phyloP scores from a whole-genome alignment of 116 monocot genomes.

The Phalaenopsis hybrid region DNA sequence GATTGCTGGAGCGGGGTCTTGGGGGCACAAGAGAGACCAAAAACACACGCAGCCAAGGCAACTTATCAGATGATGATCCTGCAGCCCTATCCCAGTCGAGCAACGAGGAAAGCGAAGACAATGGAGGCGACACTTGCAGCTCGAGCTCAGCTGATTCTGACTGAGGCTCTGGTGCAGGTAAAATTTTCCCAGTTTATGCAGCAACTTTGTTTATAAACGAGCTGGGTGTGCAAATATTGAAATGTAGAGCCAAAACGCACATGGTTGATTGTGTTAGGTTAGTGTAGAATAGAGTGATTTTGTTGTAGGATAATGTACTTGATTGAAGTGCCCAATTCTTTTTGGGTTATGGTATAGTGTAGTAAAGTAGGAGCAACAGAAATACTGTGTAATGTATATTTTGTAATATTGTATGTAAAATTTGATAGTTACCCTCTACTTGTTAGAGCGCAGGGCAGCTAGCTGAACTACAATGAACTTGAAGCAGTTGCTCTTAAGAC shows the following conservation, averaged over 20 bases:
- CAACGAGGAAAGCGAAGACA: slow-evolving; percentile 45
- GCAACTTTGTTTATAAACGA: background rate
- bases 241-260: background rate
- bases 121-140: slow-evolving; percentile 17
- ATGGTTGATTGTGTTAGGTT: background rate
- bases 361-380: background rate
- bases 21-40: slow-evolving; percentile 19
- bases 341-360: background rate
- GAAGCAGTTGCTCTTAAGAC: no score
- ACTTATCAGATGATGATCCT: slow-evolving; percentile 27
- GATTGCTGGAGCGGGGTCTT: slow-evolving; percentile 37
- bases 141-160: slow-evolving; percentile 34
- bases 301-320: slow-evolving; percentile 1
- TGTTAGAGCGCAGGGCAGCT: no score
- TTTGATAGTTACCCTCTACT: background rate
- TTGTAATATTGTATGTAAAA: slow-evolving; percentile 6
- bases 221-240: background rate
- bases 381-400: background rate
- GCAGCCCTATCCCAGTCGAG: slow-evolving; percentile 45
- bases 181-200: background rate
- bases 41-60: slow-evolving; percentile 23
- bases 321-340: background rate
- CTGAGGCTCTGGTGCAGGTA: background rate
- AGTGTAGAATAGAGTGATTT: background rate
- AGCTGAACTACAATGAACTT: no score